Evolutionary conservation across 768 basidiomycete genomes (phyloP).

Genomic region (Gautieria morchelliformis): DNA sequence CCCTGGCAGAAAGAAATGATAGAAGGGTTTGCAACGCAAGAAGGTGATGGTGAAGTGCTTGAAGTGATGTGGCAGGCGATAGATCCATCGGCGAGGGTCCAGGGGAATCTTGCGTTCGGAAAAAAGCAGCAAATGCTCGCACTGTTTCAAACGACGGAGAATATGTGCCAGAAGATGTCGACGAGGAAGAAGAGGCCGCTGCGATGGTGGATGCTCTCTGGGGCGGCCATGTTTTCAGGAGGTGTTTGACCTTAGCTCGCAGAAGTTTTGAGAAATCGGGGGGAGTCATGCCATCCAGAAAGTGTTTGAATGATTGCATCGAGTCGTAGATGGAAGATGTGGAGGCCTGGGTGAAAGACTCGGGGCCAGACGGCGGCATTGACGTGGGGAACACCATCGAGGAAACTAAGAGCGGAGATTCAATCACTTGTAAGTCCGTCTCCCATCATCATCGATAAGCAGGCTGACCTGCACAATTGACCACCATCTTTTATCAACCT

Average conservation of each 20-base stretch:
- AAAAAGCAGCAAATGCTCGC: constrained; percentile 5
- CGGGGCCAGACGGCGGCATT: neutral
- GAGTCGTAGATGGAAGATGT: neutral
- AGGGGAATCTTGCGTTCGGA: constrained; percentile 4
- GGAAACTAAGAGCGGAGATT: constrained; percentile 3
- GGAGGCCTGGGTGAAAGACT: neutral
- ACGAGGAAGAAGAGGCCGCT: neutral
- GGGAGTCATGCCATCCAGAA: constrained; percentile 5
- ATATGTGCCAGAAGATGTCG: neutral
- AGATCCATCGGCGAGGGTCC: neutral
- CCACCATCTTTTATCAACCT: neutral
- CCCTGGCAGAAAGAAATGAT: neutral
- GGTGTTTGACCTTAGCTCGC: neutral
- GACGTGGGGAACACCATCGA: constrained; percentile 8
- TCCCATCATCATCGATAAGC: constrained; percentile 9
- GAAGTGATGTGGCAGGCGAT: neutral
- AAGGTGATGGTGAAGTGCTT: neutral
- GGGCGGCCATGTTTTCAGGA: constrained; percentile 5
- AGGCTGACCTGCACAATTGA: neutral
- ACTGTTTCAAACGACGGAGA: neutral
- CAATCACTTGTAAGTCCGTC: neutral
- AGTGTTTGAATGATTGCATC: constrained; percentile 1
- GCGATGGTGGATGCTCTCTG: neutral
- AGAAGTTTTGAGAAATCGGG: constrained; percentile 4
- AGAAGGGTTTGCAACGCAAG: constrained; percentile 5